Conservation (phyloP, 2,329 filamentous ascomycete genomes). For the Orbilia ellipsospora region DNA sequence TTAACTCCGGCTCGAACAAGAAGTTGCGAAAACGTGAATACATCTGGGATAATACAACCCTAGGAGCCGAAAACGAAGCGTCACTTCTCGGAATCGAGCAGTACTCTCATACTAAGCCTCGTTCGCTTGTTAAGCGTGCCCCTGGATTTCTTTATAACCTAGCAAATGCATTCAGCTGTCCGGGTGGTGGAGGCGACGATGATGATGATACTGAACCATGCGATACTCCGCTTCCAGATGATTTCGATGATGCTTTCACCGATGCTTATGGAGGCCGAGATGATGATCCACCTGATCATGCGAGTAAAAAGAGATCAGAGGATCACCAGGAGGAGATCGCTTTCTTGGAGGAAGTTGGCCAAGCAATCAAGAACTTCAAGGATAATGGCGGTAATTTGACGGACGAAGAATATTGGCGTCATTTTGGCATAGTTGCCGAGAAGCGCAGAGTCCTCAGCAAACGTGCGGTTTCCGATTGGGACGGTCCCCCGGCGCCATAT, state of each 20-base stretch:
- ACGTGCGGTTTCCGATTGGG: constrained; percentile 37
- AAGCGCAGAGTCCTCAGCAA: constrained; percentile 19
- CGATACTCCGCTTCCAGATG: constrained; percentile 25
- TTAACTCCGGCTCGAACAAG: constrained; percentile 32
- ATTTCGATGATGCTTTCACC: constrained; percentile 33
- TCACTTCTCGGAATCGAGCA: constrained; percentile 28
- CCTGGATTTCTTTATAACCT: constrained; percentile 31
- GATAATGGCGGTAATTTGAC: constrained; percentile 38
- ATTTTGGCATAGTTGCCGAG: constrained; percentile 30
- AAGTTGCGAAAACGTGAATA: constrained; percentile 41
- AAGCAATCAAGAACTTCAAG: constrained; percentile 36
- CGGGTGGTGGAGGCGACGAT: constrained; percentile 1
- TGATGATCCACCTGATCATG: constrained; percentile 22
- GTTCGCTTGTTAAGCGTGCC: constrained; percentile 38
- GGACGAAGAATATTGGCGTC: constrained; percentile 38
- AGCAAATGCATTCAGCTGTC: constrained; percentile 27
- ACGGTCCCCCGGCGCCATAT: constrained; percentile 7
- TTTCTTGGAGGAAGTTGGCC: constrained; percentile 40
- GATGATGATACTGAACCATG: constrained; percentile 19
- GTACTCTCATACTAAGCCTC: constrained; percentile 37
- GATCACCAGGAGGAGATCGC: constrained; percentile 21
- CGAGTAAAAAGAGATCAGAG: constrained; percentile 25
- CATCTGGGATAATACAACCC: constrained; percentile 46
- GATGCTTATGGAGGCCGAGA: constrained; percentile 34
- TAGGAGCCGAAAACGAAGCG: constrained; percentile 38